Conservation (phyloP, 2,329 filamentous ascomycete species). For the Botrytis porri region DNA sequence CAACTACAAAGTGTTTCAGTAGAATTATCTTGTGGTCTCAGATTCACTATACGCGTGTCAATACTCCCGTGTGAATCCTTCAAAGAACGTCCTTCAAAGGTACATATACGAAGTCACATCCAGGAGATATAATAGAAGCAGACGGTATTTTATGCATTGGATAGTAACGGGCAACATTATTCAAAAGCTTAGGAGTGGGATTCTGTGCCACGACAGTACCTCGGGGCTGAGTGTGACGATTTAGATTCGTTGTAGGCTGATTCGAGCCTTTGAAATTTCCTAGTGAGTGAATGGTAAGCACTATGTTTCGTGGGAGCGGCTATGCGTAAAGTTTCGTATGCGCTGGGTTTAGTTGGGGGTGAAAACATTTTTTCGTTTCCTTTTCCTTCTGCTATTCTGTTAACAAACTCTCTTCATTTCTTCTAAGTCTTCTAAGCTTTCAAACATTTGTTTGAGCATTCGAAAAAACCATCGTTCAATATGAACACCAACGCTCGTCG, state of each 20-base stretch:
- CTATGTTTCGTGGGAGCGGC: conserved; percentile 2
- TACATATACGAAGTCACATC: background rate
- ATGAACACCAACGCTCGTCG: conserved; percentile 17
- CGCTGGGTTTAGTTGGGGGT: conserved; percentile 1
- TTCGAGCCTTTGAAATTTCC: background rate
- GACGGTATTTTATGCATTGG: background rate
- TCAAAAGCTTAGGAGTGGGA: background rate
- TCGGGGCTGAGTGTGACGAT: background rate
- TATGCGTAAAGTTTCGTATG: conserved; percentile 12
- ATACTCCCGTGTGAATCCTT: background rate
- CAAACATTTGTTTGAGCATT: background rate
- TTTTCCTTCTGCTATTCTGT: background rate
- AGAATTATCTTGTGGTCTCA: background rate
- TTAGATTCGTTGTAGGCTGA: background rate
- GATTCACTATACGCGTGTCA: background rate
- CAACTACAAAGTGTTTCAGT: background rate
- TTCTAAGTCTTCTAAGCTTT: background rate
- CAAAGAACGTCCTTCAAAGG: too few relatives aligned
- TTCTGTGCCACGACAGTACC: background rate
- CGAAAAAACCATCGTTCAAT: background rate
- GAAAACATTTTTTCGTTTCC: background rate
- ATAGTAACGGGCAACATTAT: background rate
- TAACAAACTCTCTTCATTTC: background rate
- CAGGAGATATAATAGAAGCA: background rate
- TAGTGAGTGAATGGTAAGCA: conserved; percentile 7